Conservation (phyloP, 331 rosid genomes). For the Acacia concinna region DNA sequence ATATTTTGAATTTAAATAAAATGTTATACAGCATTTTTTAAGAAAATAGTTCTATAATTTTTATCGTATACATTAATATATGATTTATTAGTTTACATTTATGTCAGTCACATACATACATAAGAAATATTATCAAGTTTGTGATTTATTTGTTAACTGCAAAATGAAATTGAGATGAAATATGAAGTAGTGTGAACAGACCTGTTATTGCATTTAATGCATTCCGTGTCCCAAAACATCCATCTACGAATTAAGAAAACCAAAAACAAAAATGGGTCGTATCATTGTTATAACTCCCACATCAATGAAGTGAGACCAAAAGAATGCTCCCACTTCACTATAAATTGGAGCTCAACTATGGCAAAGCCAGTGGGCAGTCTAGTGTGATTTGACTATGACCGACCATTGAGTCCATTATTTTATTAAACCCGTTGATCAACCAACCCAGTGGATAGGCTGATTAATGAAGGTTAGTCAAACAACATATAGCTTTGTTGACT, state of each 20-base stretch:
- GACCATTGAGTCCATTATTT: background rate
- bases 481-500: background rate
- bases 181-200: background rate
- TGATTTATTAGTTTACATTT: background rate
- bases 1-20: background rate
- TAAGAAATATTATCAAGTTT: background rate
- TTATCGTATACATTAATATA: background rate
- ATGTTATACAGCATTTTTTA: background rate
- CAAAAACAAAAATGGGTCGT: background rate
- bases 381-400: background rate
- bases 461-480: background rate
- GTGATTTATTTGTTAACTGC: background rate
- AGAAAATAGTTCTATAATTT: background rate
- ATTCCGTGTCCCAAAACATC: background rate
- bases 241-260: background rate
- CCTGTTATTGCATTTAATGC: background rate
- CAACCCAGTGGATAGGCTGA: background rate
- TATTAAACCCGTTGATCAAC: background rate
- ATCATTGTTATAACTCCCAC: background rate
- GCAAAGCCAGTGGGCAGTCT: background rate
- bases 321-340: background rate
- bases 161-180: background rate
- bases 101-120: background rate
- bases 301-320: background rate
- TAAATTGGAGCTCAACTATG: background rate